Evolutionary conservation across 345 rosid genomes (phyloP).

Genomic region (Ailanthus altissimus): DNA sequence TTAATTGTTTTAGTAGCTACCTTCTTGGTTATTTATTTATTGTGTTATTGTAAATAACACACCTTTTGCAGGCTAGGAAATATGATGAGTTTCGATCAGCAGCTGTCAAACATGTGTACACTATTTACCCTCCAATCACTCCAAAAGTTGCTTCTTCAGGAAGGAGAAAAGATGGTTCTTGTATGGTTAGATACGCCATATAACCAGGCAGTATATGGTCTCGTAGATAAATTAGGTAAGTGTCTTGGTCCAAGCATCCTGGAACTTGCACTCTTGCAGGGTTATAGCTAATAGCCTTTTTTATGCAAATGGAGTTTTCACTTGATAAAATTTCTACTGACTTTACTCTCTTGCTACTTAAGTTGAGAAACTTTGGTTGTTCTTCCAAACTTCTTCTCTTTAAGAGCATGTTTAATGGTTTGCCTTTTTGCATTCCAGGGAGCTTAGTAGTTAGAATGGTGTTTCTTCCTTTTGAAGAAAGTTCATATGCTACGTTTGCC

Average conservation of each 20-base stretch:
- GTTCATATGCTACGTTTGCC: slow-evolving; percentile 92
- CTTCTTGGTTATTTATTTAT: slow-evolving; percentile 15
- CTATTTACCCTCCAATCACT: slow-evolving; percentile 85
- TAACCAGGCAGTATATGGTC: slow-evolving; percentile 95
- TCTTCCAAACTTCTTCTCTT: neutral
- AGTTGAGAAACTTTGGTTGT: slow-evolving; percentile 7
- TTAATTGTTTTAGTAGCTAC: neutral
- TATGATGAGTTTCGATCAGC: slow-evolving; percentile 57
- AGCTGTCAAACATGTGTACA: slow-evolving; percentile 80
- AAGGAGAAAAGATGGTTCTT: slow-evolving; percentile 93
- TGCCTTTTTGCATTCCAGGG: slow-evolving; percentile 45
- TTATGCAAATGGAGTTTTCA: slow-evolving; percentile 6
- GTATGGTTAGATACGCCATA: slow-evolving; percentile 96
- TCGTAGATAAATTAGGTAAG: slow-evolving; percentile 89
- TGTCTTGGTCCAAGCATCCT: slow-evolving; percentile 14
- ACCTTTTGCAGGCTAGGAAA: slow-evolving; percentile 55
- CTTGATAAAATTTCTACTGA: slow-evolving; percentile 17
- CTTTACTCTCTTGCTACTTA: slow-evolving; percentile 16
- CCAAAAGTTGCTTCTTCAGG: slow-evolving; percentile 87
- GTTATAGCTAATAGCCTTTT: slow-evolving; percentile 5
- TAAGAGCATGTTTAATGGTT: slow-evolving; percentile 17
- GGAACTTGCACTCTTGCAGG: neutral
- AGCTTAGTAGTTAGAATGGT: slow-evolving; percentile 94
- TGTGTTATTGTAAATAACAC: too few species aligned
- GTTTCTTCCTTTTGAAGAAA: slow-evolving; percentile 96